Evolutionary conservation across 2,329 filamentous ascomycete species (phyloP).

Genomic region (Cladosporium austrohemisphaericum): DNA sequence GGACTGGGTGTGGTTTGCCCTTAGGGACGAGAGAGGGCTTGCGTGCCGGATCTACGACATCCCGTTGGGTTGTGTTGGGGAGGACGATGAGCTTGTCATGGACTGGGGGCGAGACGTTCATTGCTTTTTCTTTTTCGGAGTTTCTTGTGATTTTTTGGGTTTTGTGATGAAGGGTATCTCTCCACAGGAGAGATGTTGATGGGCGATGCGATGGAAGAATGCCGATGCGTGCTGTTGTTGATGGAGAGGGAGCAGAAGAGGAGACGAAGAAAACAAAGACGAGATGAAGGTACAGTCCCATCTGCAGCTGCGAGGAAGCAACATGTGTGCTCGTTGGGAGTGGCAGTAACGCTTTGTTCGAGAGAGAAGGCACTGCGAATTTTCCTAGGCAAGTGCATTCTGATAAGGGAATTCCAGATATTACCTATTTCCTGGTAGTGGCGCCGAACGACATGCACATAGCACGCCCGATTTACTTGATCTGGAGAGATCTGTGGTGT

Average conservation of each 20-base stretch:
- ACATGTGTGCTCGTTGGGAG: no score
- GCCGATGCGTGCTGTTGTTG: background rate
- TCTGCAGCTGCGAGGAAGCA: no score
- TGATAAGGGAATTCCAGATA: no score
- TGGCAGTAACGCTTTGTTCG: no score
- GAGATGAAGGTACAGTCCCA: background rate
- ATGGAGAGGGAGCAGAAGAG: background rate
- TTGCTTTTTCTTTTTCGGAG: background rate
- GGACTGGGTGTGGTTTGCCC: slow-evolving; percentile 1
- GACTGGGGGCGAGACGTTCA: slow-evolving; percentile 14
- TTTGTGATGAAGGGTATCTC: no score
- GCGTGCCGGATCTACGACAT: background rate
- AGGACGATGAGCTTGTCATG: slow-evolving; percentile 5
- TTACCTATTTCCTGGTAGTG: no score
- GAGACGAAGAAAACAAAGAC: background rate
- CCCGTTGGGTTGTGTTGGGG: slow-evolving; percentile 2
- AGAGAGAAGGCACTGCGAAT: no score
- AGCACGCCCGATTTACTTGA: no score
- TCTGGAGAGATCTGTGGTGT: no score
- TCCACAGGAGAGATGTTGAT: background rate
- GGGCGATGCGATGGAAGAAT: background rate
- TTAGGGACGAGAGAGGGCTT: slow-evolving; percentile 3
- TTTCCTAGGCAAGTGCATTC: no score
- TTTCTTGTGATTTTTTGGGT: background rate
- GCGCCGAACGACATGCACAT: no score